Base-by-base conservation (phyloP, 1,139 yeast species). In the Candida sojae region DNA sequence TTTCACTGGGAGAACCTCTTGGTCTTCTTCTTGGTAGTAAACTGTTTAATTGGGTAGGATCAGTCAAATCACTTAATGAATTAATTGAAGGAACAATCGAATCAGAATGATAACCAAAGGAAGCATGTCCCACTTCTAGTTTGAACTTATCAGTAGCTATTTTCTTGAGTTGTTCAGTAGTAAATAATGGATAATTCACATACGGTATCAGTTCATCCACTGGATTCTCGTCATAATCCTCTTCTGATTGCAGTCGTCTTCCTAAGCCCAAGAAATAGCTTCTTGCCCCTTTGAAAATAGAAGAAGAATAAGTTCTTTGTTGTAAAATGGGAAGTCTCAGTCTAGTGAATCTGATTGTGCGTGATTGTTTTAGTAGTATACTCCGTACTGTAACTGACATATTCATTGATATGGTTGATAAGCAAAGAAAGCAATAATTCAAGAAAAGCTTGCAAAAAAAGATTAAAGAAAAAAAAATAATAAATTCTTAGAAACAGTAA, bases 1-100 rank as follows among this genome's bases (percentile, higher is more conserved):
- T 80, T 53, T 79, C 84, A 25, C 69, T 70, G 0, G 83, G 83
- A 9, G 81, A 76, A 1, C 83, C 83, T 38, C 72, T 75, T 0
- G 83, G 79, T 51, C 84, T 60, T 60, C 84, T 66, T 54, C 79
- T 66, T 2, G 84, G 84, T 36, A 80, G 61, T 43, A 79, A 67
- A 3, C 80, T 63, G 47, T 72, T 75, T 43, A 75, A 65, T 53
- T 69, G 76, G 0, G 83, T 64, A 0, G 80, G 79, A 48, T 78
- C 83, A 12, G 82, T 71, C 52, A 80, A 65, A 54, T 80, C 85
- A 48, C 80, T 72, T 34, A 80, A 60, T 3, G 83, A 78, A 51
- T 73, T 79, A 35, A 80, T 74, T 42, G 71, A 65, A 0, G 84
- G 79, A 34, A 62, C 63, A 5, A 68, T 56, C 33, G 61, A 56